Evolutionary conservation across 2,329 filamentous ascomycete species (phyloP).

Genomic region (Penicillium sp.): DNA sequence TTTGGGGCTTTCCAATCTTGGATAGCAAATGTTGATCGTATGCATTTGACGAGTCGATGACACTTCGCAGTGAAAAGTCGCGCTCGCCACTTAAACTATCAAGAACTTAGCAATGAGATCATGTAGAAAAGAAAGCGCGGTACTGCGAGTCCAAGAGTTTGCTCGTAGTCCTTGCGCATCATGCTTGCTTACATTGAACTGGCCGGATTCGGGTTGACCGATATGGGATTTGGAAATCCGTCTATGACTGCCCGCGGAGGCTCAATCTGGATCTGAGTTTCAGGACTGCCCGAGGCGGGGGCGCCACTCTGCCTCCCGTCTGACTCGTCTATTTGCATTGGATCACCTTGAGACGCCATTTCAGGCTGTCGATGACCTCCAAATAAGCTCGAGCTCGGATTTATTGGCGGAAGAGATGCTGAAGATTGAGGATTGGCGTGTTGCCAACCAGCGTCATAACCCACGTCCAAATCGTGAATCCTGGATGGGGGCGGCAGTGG

Average conservation of each 20-base stretch:
- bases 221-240: slow-evolving; percentile 34
- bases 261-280: slow-evolving; percentile 37
- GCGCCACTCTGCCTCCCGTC: slow-evolving; percentile 32
- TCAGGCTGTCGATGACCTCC: slow-evolving; percentile 44
- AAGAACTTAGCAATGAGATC: slow-evolving; percentile 11
- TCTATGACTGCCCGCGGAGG: slow-evolving; percentile 33
- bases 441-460: slow-evolving; percentile 60
- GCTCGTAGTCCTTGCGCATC: background rate
- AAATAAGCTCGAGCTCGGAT: slow-evolving; percentile 50
- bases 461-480: slow-evolving; percentile 54
- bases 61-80: slow-evolving; percentile 55
- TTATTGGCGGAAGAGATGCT: slow-evolving; percentile 47
- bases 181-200: slow-evolving; percentile 34
- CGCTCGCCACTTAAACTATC: slow-evolving; percentile 57
- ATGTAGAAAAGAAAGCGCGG: background rate
- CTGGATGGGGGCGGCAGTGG: slow-evolving; percentile 63
- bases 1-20: slow-evolving; percentile 60
- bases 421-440: slow-evolving; percentile 56
- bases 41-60: slow-evolving; percentile 57
- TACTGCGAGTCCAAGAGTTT: background rate
- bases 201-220: slow-evolving; percentile 26
- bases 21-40: slow-evolving; percentile 62
- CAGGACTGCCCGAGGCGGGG: slow-evolving; percentile 31
- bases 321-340: slow-evolving; percentile 37
- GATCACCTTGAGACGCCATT: slow-evolving; percentile 32